Evolutionary conservation across 495 filamentous ascomycete species (phyloP).

Genomic region (Bacidia gigantensis): DNA sequence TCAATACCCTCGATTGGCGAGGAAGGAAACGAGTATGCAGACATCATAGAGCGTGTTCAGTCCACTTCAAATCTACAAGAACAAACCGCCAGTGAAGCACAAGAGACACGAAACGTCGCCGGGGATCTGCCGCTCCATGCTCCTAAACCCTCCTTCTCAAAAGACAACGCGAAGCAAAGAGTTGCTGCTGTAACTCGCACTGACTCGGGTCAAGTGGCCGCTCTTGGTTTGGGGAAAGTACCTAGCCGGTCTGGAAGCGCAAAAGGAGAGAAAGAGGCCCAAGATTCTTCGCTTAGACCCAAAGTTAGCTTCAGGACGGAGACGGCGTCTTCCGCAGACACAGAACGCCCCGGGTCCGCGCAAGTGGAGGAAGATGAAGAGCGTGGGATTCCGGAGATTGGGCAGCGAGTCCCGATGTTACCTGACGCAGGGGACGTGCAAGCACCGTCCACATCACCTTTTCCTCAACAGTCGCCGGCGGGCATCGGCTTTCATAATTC

Average conservation of each 20-base stretch:
- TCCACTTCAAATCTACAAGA: slow-evolving; percentile 27
- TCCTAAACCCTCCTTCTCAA: slow-evolving; percentile 75
- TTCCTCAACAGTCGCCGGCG: slow-evolving; percentile 30
- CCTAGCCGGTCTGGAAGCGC: slow-evolving; percentile 35
- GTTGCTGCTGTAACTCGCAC: slow-evolving; percentile 76
- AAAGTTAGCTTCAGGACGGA: slow-evolving; percentile 36
- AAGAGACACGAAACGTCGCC: slow-evolving; percentile 64
- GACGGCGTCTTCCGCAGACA: slow-evolving; percentile 36
- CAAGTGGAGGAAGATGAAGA: slow-evolving; percentile 40
- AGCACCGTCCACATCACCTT: slow-evolving; percentile 75
- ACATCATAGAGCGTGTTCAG: slow-evolving; percentile 30
- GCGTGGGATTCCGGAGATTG: slow-evolving; percentile 82
- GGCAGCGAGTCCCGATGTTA: slow-evolving; percentile 84
- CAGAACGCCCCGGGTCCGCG: slow-evolving; percentile 34
- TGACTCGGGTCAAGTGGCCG: slow-evolving; percentile 69
- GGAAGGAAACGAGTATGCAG: slow-evolving; percentile 79
- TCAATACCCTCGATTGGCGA: slow-evolving; percentile 74
- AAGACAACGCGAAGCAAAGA: slow-evolving; percentile 61
- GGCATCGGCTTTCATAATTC: slow-evolving; percentile 46
- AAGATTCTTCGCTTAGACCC: slow-evolving; percentile 33
- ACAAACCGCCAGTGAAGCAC: slow-evolving; percentile 31
- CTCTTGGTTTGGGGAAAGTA: slow-evolving; percentile 63
- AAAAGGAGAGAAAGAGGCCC: slow-evolving; percentile 43
- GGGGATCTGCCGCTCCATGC: slow-evolving; percentile 77
- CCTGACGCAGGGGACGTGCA: slow-evolving; percentile 91